Percentiles rank a stretch among this genome's conserved stretches.
Conservation (phyloP, 148 eudicot genomes). For the Linanthus parryae region DNA sequence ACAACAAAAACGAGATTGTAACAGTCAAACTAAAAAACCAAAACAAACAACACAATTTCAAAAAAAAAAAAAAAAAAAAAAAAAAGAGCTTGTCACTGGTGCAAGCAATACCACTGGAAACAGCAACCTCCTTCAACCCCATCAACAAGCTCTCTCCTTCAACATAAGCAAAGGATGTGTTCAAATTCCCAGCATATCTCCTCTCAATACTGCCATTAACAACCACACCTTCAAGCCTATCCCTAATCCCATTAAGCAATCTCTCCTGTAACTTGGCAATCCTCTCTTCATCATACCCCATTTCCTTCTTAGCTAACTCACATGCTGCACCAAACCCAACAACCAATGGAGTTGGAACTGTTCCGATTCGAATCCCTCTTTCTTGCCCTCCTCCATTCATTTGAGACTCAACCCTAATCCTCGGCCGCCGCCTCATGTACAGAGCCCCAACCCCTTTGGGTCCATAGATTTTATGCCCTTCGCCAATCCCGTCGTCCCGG, state of each 20-base stretch:
- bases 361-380: constrained; percentile 85
- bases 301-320: constrained; percentile 75
- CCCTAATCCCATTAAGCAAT: constrained; percentile 57
- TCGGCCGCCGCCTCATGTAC: constrained; percentile 76
- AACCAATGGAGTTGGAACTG: constrained; percentile 83
- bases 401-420: constrained; percentile 81
- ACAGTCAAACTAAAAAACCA: too few species aligned
- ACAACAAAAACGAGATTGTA: too few species aligned
- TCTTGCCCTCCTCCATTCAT: constrained; percentile 99
- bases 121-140: constrained; percentile 99
- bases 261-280: constrained; percentile 50
- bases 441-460: constrained; percentile 94
- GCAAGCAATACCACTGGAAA: constrained; percentile 96
- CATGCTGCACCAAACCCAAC: constrained; percentile 94
- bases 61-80: too few species aligned
- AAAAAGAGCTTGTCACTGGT: too few species aligned
- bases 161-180: constrained; percentile 80
- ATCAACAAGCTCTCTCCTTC: constrained; percentile 97
- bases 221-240: constrained; percentile 62
- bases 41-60: too few species aligned
- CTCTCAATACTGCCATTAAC: constrained; percentile 75
- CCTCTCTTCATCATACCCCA: constrained; percentile 81
- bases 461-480: constrained; percentile 92
- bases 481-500: constrained; percentile 85
- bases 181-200: constrained; percentile 80